Conservation (phyloP, 1,284 basidiomycete species). For the Ganoderma multipileum region DNA sequence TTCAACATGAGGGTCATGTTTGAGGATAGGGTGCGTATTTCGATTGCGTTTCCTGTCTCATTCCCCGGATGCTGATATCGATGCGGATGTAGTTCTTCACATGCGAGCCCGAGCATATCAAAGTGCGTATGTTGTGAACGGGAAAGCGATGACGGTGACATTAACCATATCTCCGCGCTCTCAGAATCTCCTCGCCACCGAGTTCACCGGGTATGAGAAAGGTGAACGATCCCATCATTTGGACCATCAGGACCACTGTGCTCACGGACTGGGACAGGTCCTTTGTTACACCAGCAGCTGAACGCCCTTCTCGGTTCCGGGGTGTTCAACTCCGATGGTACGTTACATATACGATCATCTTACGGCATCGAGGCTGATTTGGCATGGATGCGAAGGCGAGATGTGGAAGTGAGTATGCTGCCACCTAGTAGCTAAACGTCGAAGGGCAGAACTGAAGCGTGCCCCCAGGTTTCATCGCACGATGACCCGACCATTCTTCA, state of each 20-base stretch:
- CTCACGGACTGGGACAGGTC: conserved; percentile 16
- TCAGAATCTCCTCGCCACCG: conserved; percentile 39
- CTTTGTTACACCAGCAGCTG: conserved; percentile 25
- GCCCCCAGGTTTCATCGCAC: conserved; percentile 17
- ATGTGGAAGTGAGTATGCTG: conserved; percentile 39
- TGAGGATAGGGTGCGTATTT: conserved; percentile 32
- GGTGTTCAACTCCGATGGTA: conserved; percentile 48
- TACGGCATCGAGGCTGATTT: not conserved
- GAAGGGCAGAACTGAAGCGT: no score
- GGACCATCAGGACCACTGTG: not conserved
- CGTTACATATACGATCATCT: conserved; percentile 7
- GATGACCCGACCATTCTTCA: conserved; percentile 62
- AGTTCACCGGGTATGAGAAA: conserved; percentile 42
- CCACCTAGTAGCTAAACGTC: no score
- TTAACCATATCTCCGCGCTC: no score
- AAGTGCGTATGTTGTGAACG: conserved; percentile 23
- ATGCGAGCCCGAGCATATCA: conserved; percentile 40
- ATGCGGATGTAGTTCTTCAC: conserved; percentile 39
- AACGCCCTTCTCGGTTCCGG: conserved; percentile 42
- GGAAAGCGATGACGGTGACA: not conserved
- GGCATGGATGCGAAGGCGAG: conserved; percentile 28
- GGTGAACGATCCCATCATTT: not conserved
- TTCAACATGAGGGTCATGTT: conserved; percentile 33
- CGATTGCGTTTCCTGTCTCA: not conserved
- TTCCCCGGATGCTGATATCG: no score